A percentile compares a stretch with the other conserved stretches of the same genome.
phyloP scores from a whole-genome alignment of 2,329 filamentous ascomycete genomes.

The Penicillium sp. region DNA sequence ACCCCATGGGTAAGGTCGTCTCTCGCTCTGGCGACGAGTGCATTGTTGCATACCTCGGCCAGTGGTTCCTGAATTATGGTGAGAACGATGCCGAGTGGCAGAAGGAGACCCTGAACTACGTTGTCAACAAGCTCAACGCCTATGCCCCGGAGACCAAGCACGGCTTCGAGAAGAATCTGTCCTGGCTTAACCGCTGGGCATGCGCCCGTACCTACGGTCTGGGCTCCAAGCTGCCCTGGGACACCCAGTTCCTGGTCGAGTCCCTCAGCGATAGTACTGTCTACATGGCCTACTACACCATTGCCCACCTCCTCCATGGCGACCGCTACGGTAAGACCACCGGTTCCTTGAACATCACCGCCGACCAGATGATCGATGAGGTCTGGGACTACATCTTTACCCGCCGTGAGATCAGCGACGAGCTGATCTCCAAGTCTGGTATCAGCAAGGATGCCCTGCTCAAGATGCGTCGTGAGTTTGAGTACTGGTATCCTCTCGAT shows the following conservation, averaged over 20 bases:
- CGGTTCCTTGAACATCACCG: conserved; percentile 68
- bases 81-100: conserved; percentile 81
- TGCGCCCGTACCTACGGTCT: conserved; percentile 89
- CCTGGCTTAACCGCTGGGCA: conserved; percentile 95
- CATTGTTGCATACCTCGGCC: conserved; percentile 88
- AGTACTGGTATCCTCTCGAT: conserved; percentile 96
- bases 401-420: conserved; percentile 68
- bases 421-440: conserved; percentile 64
- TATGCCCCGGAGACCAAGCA: conserved; percentile 77
- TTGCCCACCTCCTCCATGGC: conserved; percentile 68
- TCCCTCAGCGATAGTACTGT: conserved; percentile 88
- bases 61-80: conserved; percentile 98
- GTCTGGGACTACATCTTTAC: conserved; percentile 97
- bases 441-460: conserved; percentile 75
- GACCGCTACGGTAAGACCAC: conserved; percentile 80
- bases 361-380: conserved; percentile 90
- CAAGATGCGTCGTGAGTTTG: conserved; percentile 84
- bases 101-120: conserved; percentile 69
- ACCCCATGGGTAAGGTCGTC: conserved; percentile 87
- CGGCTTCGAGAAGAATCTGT: conserved; percentile 79
- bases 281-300: conserved; percentile 70
- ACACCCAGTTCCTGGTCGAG: conserved; percentile 86
- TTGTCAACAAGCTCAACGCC: conserved; percentile 74
- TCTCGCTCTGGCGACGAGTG: conserved; percentile 90
- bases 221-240: conserved; percentile 94